Conservation (phyloP, 139 green algal genomes). For the Tetradesmus lagerheimii region DNA sequence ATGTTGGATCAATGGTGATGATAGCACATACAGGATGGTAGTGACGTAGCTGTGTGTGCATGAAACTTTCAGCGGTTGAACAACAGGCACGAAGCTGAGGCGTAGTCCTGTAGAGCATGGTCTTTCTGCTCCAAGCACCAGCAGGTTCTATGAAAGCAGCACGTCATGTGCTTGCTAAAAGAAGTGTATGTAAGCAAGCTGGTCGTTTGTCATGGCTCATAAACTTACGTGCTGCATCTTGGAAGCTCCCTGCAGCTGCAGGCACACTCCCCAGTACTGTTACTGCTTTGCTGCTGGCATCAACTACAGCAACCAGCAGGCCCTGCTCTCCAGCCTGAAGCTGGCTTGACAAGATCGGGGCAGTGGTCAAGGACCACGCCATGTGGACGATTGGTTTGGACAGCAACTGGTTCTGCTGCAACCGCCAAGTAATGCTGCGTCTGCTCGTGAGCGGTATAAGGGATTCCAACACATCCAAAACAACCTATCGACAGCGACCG, state of each 20-base stretch:
- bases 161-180: background rate
- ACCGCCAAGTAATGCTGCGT: background rate
- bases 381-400: background rate
- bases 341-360: background rate
- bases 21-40: too few species aligned
- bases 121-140: background rate
- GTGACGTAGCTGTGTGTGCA: too few species aligned
- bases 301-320: constrained; percentile 15
- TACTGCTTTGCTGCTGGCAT: background rate
- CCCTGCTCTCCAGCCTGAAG: background rate
- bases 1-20: too few species aligned
- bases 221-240: constrained; percentile 12
- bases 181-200: background rate
- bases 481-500: too few species aligned
- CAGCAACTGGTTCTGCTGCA: background rate
- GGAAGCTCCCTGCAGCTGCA: background rate
- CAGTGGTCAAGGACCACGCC: background rate
- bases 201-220: background rate
- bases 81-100: too few species aligned
- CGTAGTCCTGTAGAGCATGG: background rate
- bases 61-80: too few species aligned
- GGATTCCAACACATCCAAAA: too few species aligned
- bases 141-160: too few species aligned
- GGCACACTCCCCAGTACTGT: constrained; percentile 25
- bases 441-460: too few species aligned